Evolutionary conservation across 257 asterid genomes (phyloP), one percentile per base, ranked within the genome.

Genomic region (Ligustrum vulgare): DNA sequence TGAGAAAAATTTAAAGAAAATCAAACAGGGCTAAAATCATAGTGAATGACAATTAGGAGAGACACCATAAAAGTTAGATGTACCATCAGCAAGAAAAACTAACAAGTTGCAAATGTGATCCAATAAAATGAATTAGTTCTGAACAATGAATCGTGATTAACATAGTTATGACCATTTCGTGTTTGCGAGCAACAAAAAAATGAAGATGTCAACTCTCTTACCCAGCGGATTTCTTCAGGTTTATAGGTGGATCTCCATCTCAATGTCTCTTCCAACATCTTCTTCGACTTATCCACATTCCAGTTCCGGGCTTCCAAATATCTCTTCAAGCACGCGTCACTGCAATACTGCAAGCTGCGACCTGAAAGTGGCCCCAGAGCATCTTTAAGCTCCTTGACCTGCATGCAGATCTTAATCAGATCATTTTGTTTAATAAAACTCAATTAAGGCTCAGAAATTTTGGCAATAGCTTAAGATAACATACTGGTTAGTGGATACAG

Each of bases 161-260:
- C 62, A n/a, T 16, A 7, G 62, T 41, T 45, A n/a, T 45, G 54
- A 18, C 9, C 18, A 45, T 70, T 25, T 69, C 6, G 20, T 70
- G 4, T 16, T 72, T 51, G 20, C 16, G 2, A 32, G 67, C 31
- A 25, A 34, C 16, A 41, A 16, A 23, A 78, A 56, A 25, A 3
- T 0, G 2, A 22, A 56, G 65, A 22, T 60, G 23, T 25, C 16
- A 9, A 58, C 31, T 22, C 75, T 67, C 78, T 84, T 85, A 94
- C 99, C 99, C 99, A 94, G 82, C 91, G 94, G 75, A 94, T 92
- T 80, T 94, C 99, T 86, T 92, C 98, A 49, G 99, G 99, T 82
- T 92, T 91, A 73, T 68, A 94, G 74, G 82, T 79, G 41, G 93
- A 78, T 78, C 99, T 91, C 99, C 99, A 94, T 80, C 84, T 88